Evolutionary conservation across 2,329 filamentous ascomycete species (phyloP).

Genomic region (Beauveria australis): DNA sequence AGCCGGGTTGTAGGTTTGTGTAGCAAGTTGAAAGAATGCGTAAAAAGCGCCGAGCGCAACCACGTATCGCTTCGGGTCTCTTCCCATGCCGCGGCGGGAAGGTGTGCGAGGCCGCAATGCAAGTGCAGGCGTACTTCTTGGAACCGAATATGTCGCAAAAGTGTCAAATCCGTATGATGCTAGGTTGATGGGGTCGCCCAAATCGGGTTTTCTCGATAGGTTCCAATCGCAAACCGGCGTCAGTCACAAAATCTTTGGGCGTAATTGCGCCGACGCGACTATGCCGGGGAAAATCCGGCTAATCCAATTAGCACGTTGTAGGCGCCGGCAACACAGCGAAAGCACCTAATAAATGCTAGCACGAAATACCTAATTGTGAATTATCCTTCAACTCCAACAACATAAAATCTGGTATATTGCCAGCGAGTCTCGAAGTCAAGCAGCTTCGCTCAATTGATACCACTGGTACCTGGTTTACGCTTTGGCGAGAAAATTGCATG

Average conservation of each 20-base stretch:
- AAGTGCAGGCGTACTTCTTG: neutral
- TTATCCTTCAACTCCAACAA: no score
- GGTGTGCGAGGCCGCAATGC: neutral
- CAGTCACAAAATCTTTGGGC: slow-evolving; percentile 7
- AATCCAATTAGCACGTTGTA: neutral
- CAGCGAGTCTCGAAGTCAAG: no score
- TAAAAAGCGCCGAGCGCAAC: slow-evolving; percentile 25
- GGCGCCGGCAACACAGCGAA: no score
- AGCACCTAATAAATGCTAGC: no score
- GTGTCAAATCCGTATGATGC: neutral
- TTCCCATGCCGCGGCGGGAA: slow-evolving; percentile 23
- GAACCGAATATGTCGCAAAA: neutral
- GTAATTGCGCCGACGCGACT: neutral
- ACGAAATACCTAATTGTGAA: no score
- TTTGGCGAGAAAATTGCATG: no score
- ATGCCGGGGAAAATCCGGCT: slow-evolving; percentile 6
- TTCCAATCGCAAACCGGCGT: slow-evolving; percentile 2
- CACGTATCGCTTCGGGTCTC: slow-evolving; percentile 30
- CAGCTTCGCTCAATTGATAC: no score
- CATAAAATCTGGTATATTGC: no score
- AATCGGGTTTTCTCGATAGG: neutral
- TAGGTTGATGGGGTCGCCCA: neutral
- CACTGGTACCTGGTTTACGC: no score
- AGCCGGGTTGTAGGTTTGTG: slow-evolving; percentile 24
- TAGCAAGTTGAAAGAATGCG: slow-evolving; percentile 29